These are phyloP conservation scores for Mortierella sp. DNA, from an alignment of 371 early-diverging fungal genomes.

Conservation along the genomic window DNA sequence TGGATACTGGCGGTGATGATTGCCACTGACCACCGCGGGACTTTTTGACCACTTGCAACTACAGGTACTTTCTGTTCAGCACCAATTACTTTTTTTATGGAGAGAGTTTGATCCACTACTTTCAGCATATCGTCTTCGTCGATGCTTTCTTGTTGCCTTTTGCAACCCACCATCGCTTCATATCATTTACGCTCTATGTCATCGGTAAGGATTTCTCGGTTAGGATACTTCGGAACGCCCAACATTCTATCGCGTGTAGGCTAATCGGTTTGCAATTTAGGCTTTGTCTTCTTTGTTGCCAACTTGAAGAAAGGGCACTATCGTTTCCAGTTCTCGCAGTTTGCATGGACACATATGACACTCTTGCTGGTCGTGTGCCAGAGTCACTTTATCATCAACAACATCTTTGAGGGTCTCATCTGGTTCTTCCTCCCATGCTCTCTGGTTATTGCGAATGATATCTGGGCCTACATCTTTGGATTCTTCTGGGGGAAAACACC, in stretches of 20 bases:
- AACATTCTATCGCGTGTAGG: no score
- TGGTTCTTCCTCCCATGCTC: conserved; percentile 95
- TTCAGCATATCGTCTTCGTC: conserved; percentile 79
- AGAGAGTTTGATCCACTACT: conserved; percentile 90
- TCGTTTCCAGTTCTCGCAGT: conserved; percentile 91
- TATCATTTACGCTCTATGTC: conserved; percentile 90
- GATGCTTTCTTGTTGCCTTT: conserved; percentile 86
- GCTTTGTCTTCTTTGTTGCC: conserved; percentile 94
- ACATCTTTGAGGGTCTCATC: conserved; percentile 97
- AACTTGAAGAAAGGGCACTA: conserved; percentile 92
- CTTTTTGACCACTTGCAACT: neutral
- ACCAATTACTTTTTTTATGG: conserved; percentile 95
- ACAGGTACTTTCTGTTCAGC: conserved; percentile 83
- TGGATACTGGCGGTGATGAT: no score
- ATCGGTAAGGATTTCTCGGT: conserved; percentile 62
- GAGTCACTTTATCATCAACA: conserved; percentile 94
- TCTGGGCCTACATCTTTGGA: conserved; percentile 97
- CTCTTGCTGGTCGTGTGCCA: conserved; percentile 88
- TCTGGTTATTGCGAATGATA: conserved; percentile 98
- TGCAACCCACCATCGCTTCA: conserved; percentile 94
- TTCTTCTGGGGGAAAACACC: conserved; percentile 96
- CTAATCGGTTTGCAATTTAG: conserved; percentile 56
- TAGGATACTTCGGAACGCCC: neutral
- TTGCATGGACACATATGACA: conserved; percentile 97
- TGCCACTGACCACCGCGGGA: neutral